Evolutionary conservation across 768 basidiomycete genomes (phyloP).

Genomic region (Hygrophorus russula): DNA sequence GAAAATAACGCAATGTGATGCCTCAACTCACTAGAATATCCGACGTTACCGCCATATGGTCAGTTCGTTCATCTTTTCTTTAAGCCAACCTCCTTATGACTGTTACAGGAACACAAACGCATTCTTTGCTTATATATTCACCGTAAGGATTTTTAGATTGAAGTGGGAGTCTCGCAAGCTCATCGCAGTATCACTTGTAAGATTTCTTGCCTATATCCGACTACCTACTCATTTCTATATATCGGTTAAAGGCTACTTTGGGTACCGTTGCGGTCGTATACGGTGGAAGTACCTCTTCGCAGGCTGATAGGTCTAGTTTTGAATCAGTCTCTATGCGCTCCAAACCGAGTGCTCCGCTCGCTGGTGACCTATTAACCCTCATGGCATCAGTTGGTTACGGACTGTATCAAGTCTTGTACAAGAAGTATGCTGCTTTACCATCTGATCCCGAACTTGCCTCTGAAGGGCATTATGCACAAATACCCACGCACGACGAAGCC

Average conservation of each 20-base stretch:
- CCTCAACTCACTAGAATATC: constrained; percentile 40
- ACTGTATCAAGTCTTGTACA: constrained; percentile 79
- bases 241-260: constrained; percentile 32
- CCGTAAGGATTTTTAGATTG: constrained; percentile 56
- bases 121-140: constrained; percentile 85
- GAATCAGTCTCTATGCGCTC: constrained; percentile 6
- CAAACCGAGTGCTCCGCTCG: constrained; percentile 40
- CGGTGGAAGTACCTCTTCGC: constrained; percentile 39
- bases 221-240: too few relatives aligned
- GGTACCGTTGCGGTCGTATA: constrained; percentile 81
- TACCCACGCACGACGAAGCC: constrained; percentile 28
- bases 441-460: constrained; percentile 43
- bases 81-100: constrained; percentile 41
- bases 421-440: constrained; percentile 61
- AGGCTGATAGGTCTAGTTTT: constrained; percentile 6
- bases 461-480: constrained; percentile 31
- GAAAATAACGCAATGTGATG: constrained; percentile 4
- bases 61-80: neutral
- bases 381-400: constrained; percentile 63
- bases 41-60: constrained; percentile 56
- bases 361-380: constrained; percentile 69
- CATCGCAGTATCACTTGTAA: constrained; percentile 56
- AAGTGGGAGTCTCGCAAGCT: constrained; percentile 56
- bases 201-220: too few relatives aligned
- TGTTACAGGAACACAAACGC: constrained; percentile 59